These are phyloP conservation scores for Oryza punctata DNA, from an alignment of 176 grass and related monocot genomes.

Conservation along the genomic window DNA sequence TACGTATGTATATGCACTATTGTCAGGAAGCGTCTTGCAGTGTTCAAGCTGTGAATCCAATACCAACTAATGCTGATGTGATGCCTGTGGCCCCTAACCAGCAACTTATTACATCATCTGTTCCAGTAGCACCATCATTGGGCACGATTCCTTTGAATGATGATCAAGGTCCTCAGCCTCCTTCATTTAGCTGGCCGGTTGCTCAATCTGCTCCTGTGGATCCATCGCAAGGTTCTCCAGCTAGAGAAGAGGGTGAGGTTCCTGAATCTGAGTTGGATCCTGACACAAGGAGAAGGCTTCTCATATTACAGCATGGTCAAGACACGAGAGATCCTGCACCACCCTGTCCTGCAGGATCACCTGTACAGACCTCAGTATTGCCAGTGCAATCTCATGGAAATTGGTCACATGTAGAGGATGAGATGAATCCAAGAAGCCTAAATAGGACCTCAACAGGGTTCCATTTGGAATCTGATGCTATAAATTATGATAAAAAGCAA, in stretches of 20 bases:
- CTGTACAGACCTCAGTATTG: slow-evolving; percentile 51
- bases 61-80: slow-evolving; percentile 46
- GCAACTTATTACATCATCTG: slow-evolving; percentile 43
- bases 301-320: slow-evolving; percentile 96
- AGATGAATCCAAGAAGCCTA: slow-evolving; percentile 46
- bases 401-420: slow-evolving; percentile 56
- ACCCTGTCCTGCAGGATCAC: slow-evolving; percentile 37
- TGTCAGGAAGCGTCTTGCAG: slow-evolving; percentile 68
- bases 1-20: slow-evolving; percentile 33
- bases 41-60: slow-evolving; percentile 51
- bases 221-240: slow-evolving; percentile 67
- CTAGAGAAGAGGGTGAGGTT: slow-evolving; percentile 89
- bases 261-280: slow-evolving; percentile 91
- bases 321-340: slow-evolving; percentile 67
- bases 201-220: slow-evolving; percentile 50
- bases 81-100: slow-evolving; percentile 48
- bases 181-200: slow-evolving; percentile 55
- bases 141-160: slow-evolving; percentile 50
- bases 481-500: slow-evolving; percentile 53
- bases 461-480: slow-evolving; percentile 44
- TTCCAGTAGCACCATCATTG: slow-evolving; percentile 34
- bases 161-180: slow-evolving; percentile 41
- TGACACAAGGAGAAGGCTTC: slow-evolving; percentile 84
- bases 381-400: slow-evolving; percentile 59
- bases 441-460: slow-evolving; percentile 47